These are phyloP conservation scores for Exophiala oligosperma DNA, from an alignment of 2,329 filamentous ascomycete genomes.

Conservation along the genomic window DNA sequence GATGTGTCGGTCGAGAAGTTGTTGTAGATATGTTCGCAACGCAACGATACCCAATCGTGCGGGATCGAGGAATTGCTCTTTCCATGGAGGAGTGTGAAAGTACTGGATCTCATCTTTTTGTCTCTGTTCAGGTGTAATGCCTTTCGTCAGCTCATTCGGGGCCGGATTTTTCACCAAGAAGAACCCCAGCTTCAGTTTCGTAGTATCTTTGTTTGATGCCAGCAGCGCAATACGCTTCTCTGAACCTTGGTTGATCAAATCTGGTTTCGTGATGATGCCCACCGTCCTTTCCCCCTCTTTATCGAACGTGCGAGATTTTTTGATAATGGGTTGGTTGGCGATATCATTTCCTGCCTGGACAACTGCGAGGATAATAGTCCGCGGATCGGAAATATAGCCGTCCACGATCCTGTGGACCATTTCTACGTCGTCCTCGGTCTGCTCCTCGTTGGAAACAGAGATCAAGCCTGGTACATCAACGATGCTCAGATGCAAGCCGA, in stretches of 20 bases:
- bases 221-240: conserved; percentile 31
- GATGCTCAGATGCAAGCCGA: conserved; percentile 48
- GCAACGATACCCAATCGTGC: not conserved
- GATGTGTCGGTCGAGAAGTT: not conserved
- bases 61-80: not conserved
- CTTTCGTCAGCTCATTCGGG: conserved; percentile 23
- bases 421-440: conserved; percentile 47
- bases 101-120: not conserved
- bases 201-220: conserved; percentile 32
- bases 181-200: conserved; percentile 33
- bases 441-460: conserved; percentile 42
- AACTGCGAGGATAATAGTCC: conserved; percentile 50
- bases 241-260: conserved; percentile 10
- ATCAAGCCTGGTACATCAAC: conserved; percentile 60
- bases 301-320: not conserved
- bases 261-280: not conserved
- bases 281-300: not conserved
- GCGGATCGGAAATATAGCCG: conserved; percentile 41
- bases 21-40: not conserved
- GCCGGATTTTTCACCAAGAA: conserved; percentile 34
- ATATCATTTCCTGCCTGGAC: conserved; percentile 30
- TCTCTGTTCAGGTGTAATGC: not conserved
- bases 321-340: not conserved
- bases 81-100: not conserved
- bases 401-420: conserved; percentile 48